Percentiles rank a stretch among this genome's conserved stretches.
Evolutionary conservation across 768 basidiomycete genomes (phyloP).

Genomic region (Tylopilus cervinicoccineus): DNA sequence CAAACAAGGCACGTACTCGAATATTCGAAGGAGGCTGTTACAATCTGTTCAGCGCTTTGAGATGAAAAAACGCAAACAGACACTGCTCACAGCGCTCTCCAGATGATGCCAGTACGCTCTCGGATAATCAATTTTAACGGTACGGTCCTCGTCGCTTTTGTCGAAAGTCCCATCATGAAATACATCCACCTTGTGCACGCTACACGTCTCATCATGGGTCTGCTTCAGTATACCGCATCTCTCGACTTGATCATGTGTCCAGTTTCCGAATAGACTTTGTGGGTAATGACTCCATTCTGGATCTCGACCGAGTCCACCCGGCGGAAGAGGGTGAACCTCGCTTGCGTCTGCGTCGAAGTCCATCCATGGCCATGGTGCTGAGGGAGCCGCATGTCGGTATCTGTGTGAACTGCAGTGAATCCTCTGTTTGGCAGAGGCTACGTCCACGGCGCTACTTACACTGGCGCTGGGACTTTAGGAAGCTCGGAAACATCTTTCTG

Average conservation of each 20-base stretch:
- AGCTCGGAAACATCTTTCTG: slow-evolving; percentile 11
- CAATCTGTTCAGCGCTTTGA: not conserved
- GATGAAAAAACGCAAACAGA: not conserved
- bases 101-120: slow-evolving; percentile 31
- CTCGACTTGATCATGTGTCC: slow-evolving; percentile 31
- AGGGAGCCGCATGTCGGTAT: slow-evolving; percentile 38
- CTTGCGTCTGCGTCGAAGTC: slow-evolving; percentile 31
- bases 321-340: slow-evolving; percentile 15
- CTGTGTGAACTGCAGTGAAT: slow-evolving; percentile 10
- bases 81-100: slow-evolving; percentile 30
- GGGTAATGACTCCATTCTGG: slow-evolving; percentile 29
- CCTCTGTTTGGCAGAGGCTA: not conserved
- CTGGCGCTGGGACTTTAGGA: slow-evolving; percentile 24
- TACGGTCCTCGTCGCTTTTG: not conserved
- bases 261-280: slow-evolving; percentile 32
- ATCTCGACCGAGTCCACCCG: slow-evolving; percentile 2
- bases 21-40: slow-evolving; percentile 32
- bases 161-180: slow-evolving; percentile 16
- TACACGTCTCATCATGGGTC: slow-evolving; percentile 5
- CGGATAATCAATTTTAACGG: slow-evolving; percentile 11
- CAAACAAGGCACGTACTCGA: slow-evolving; percentile 47
- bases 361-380: slow-evolving; percentile 42
- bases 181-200: slow-evolving; percentile 26
- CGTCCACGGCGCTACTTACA: slow-evolving; percentile 13
- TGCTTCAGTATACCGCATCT: slow-evolving; percentile 27